These are phyloP conservation scores for Glutinoglossum americanum DNA, from an alignment of 495 filamentous ascomycete species.

Conservation along the genomic window DNA sequence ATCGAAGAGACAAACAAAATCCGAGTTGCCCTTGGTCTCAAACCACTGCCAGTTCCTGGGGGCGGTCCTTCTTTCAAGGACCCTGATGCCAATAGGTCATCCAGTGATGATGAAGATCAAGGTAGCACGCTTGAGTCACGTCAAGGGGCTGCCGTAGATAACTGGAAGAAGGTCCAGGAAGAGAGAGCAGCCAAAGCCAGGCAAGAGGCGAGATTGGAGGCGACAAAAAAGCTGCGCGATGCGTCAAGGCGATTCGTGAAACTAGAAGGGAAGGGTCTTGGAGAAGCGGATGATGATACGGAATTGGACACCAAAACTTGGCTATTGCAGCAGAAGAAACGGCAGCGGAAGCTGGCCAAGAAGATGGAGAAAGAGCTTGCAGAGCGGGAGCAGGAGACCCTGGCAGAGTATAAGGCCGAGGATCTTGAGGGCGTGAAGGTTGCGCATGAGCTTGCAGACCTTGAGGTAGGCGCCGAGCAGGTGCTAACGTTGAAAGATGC, in stretches of 20 bases:
- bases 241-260: constrained; percentile 48
- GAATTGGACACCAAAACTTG: constrained; percentile 61
- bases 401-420: constrained; percentile 47
- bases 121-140: constrained; percentile 62
- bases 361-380: constrained; percentile 58
- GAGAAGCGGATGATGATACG: constrained; percentile 40
- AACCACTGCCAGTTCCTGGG: constrained; percentile 69
- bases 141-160: constrained; percentile 53
- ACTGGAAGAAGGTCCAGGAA: constrained; percentile 44
- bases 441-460: constrained; percentile 57
- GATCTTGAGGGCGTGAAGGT: constrained; percentile 84
- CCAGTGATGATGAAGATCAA: constrained; percentile 36
- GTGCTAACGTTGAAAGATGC: constrained; percentile 82
- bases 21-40: constrained; percentile 71
- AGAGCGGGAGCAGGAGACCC: constrained; percentile 27
- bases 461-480: constrained; percentile 52
- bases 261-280: constrained; percentile 62
- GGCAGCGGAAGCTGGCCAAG: constrained; percentile 73
- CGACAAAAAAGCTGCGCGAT: constrained; percentile 78
- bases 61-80: constrained; percentile 39
- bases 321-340: constrained; percentile 71
- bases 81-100: constrained; percentile 23
- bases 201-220: constrained; percentile 54
- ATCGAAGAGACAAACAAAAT: constrained; percentile 93
- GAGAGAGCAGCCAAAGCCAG: constrained; percentile 43